These are phyloP conservation scores for Daldinia caldariorum DNA, from an alignment of 495 filamentous ascomycete genomes.

Conservation along the genomic window DNA sequence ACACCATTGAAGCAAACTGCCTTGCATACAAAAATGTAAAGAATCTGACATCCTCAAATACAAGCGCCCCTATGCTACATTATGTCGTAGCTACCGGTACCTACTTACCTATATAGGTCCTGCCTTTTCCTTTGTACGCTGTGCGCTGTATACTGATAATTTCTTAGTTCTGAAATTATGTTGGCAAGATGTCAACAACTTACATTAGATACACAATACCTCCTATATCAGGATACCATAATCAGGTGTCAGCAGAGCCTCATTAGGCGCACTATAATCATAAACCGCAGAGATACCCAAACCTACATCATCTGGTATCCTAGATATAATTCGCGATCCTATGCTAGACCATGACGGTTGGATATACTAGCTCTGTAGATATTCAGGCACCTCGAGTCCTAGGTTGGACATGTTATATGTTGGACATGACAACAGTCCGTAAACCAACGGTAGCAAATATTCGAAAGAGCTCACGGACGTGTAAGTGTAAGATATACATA, in stretches of 20 bases:
- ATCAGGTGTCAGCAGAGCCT: background rate
- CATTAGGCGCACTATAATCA: background rate
- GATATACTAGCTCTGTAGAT: background rate
- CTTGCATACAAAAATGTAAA: background rate
- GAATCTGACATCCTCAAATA: background rate
- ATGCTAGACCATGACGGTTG: background rate
- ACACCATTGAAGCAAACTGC: background rate
- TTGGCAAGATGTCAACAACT: background rate
- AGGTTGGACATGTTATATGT: background rate
- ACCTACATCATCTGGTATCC: too few relatives aligned
- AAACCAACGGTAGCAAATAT: background rate
- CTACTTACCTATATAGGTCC: too few relatives aligned
- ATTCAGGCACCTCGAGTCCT: background rate
- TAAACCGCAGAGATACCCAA: background rate
- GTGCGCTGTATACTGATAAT: background rate
- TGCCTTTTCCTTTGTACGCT: background rate
- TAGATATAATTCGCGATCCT: background rate
- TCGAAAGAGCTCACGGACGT: background rate
- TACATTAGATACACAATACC: too few relatives aligned
- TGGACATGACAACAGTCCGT: background rate
- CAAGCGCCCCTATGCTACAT: background rate
- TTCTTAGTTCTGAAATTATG: background rate
- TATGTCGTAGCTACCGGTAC: background rate
- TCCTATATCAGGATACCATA: background rate
- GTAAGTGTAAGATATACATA: constrained; percentile 2